Conservation (phyloP, 345 rosid species). For the Gossypium australe region DNA sequence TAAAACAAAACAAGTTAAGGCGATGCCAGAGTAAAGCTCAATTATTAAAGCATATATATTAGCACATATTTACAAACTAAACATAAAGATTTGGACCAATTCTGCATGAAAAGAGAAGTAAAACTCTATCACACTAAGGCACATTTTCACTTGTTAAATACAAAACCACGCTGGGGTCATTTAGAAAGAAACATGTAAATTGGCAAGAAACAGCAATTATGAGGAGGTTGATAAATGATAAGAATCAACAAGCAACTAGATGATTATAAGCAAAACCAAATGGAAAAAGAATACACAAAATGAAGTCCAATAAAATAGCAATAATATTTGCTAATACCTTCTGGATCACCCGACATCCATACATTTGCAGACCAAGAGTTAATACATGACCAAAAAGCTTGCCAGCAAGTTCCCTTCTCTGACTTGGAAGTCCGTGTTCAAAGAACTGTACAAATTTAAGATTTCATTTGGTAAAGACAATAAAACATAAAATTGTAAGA, state of each 20-base stretch:
- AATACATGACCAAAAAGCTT: constrained; percentile 48
- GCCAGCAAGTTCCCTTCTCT: constrained; percentile 49
- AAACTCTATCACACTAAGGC: too few species aligned
- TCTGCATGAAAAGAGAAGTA: not conserved
- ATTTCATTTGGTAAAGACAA: not conserved
- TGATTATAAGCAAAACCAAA: not conserved
- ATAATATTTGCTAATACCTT: constrained; percentile 32
- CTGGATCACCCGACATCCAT: constrained; percentile 68
- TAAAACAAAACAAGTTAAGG: not conserved
- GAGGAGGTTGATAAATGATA: not conserved
- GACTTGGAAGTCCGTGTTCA: constrained; percentile 56
- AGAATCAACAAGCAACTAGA: not conserved
- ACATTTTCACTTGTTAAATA: too few species aligned
- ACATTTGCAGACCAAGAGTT: constrained; percentile 61
- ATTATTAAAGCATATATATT: too few species aligned
- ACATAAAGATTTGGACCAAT: not conserved
- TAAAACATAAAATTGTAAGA: not conserved
- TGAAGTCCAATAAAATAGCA: not conserved
- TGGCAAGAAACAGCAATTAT: not conserved
- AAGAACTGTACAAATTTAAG: constrained; percentile 36
- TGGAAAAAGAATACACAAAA: not conserved
- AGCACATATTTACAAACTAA: not conserved
- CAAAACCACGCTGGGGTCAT: not conserved
- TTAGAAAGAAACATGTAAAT: not conserved
- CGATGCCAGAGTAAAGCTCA: not conserved